A percentile compares a stretch with the other conserved stretches of the same genome.
These are phyloP conservation scores for Vaccinium macrocarpon DNA, from an alignment of 148 eudicot genomes.

Conservation along the genomic window DNA sequence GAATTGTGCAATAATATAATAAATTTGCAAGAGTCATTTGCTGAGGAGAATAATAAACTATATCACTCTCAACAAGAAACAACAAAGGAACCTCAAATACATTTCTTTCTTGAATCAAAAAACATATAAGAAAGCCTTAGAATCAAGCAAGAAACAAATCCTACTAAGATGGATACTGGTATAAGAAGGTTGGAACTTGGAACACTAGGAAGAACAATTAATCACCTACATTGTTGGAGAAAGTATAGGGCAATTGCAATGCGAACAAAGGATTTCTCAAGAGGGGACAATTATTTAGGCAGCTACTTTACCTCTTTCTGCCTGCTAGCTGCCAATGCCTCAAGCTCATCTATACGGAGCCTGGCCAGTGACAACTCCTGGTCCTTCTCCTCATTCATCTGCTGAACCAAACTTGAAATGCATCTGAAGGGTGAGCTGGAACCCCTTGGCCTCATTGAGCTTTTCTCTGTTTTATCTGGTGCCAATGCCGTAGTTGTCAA, in stretches of 20 bases:
- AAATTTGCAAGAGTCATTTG: not conserved
- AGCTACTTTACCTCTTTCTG: conserved; percentile 53
- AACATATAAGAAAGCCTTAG: not conserved
- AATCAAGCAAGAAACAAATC: not conserved
- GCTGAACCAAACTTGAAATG: conserved; percentile 62
- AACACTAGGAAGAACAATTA: not conserved
- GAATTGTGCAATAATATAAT: not conserved
- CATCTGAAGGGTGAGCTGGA: conserved; percentile 78
- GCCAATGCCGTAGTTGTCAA: conserved; percentile 23
- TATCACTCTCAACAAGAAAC: not conserved
- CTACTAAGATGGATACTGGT: not conserved
- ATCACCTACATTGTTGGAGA: not conserved
- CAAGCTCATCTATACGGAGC: conserved; percentile 54
- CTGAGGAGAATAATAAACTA: not conserved
- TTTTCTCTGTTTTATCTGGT: conserved; percentile 43
- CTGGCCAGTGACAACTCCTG: conserved; percentile 49
- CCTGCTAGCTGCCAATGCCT: conserved; percentile 43
- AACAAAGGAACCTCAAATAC: not conserved
- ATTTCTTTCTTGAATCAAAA: not conserved
- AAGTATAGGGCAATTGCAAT: not conserved
- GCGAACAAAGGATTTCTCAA: not conserved
- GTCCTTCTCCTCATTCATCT: conserved; percentile 65
- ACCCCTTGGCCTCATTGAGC: conserved; percentile 46
- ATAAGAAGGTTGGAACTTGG: too few species aligned
- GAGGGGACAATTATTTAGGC: not conserved